A percentile compares a stretch with the other conserved stretches of the same genome.
Evolutionary conservation across 805 yeast species (phyloP).

Genomic region (Myxozyma kluyveri): DNA sequence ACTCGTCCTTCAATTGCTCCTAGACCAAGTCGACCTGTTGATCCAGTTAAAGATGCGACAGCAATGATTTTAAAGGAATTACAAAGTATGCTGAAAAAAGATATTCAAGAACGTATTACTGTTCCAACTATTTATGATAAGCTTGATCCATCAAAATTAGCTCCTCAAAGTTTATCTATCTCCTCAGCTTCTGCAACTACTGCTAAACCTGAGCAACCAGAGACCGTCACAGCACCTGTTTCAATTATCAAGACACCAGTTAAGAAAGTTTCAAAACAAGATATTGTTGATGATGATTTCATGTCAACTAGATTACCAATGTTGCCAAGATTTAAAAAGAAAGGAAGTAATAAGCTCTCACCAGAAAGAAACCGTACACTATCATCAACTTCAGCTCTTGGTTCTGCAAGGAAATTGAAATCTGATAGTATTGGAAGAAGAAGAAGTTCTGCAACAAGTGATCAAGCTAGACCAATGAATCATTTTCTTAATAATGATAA

Average conservation of each 20-base stretch:
- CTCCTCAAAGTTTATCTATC: too few species aligned
- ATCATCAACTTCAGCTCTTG: too few species aligned
- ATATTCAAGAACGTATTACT: conserved; percentile 67
- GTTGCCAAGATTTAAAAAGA: conserved; percentile 35
- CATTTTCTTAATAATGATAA: conserved; percentile 33
- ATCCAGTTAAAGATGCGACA: conserved; percentile 58
- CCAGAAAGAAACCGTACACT: too few species aligned
- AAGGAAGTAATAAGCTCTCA: conserved; percentile 15
- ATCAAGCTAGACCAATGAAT: conserved; percentile 34
- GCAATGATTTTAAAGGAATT: conserved; percentile 61
- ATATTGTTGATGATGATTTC: background rate
- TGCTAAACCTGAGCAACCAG: background rate
- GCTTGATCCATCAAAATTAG: conserved; percentile 48
- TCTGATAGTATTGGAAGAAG: conserved; percentile 4
- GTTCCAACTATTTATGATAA: conserved; percentile 66
- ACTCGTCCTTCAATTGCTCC: background rate
- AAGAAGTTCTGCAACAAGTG: conserved; percentile 3
- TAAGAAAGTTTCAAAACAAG: background rate
- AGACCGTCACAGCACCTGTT: background rate
- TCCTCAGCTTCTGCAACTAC: too few species aligned
- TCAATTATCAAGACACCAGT: background rate
- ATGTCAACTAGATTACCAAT: conserved; percentile 19
- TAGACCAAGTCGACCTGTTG: conserved; percentile 16
- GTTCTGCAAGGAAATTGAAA: too few species aligned
- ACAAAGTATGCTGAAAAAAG: conserved; percentile 60